A percentile compares a stretch with the other conserved stretches of the same genome.
phyloP scores from a whole-genome alignment of 1,139 yeast genomes.

The Diutina pseudorugosa region DNA sequence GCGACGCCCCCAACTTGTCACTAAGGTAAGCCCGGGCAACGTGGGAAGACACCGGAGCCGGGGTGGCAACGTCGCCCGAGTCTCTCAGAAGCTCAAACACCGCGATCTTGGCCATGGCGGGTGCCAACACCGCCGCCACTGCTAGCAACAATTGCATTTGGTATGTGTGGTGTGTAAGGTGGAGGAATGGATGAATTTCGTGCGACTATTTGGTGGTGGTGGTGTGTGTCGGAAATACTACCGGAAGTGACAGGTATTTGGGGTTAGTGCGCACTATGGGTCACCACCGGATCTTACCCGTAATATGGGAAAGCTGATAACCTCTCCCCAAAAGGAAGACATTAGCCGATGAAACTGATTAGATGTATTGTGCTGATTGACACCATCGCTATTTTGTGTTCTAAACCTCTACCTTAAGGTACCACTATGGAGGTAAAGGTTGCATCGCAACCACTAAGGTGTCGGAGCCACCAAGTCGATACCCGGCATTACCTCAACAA shows the following conservation, averaged over 20 bases:
- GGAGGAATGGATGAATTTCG: background rate
- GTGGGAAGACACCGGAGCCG: background rate
- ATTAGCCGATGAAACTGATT: too few species aligned
- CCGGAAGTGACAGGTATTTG: too few species aligned
- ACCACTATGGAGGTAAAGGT: too few species aligned
- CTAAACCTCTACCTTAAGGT: too few species aligned
- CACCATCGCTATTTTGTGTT: too few species aligned
- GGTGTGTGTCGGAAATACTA: background rate
- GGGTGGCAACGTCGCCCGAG: background rate
- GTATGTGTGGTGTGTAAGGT: background rate
- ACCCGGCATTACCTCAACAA: background rate
- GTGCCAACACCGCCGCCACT: background rate
- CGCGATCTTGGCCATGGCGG: constrained; percentile 2
- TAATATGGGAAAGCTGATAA: too few species aligned
- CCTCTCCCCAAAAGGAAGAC: too few species aligned
- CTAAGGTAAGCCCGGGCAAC: background rate
- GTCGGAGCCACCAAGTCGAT: background rate
- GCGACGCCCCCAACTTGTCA: constrained; percentile 1
- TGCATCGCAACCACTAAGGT: background rate
- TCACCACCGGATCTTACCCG: too few species aligned
- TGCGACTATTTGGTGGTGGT: background rate
- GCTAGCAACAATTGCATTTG: background rate
- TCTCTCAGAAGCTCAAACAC: background rate
- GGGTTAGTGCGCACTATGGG: too few species aligned
- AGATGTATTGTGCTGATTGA: too few species aligned